Base-by-base conservation (phyloP, 139 green algal genomes). In the Bryopsis sp. region DNA sequence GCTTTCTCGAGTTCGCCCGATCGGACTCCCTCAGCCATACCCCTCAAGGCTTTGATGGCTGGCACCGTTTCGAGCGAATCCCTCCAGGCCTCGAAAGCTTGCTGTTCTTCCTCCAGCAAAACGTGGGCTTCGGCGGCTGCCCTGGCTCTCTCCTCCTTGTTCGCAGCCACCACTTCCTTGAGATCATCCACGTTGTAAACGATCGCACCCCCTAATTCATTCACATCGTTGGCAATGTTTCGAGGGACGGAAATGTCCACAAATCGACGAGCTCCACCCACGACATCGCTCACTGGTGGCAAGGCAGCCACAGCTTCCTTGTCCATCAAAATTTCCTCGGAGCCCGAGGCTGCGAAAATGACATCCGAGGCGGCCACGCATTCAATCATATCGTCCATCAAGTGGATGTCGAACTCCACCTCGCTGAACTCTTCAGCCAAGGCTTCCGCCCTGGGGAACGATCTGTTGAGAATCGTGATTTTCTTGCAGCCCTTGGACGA, bases 131-230 rank as follows among this genome's bases (percentile, higher is more conserved):
- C 90, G 22, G 67, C 47, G 4, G 90, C 90, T 22, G 89, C 89
- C 28, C 74, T 59, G 22, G 72, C 76, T 24, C 94, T 79, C 39
- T 79, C 89, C 71, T 92, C 88, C 82, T 96, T 97, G 83, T 99
- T 98, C 54, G 82, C 88, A 8, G 84, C 86, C 31, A 98, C 94
- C 31, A 99, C 92, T 84, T 97, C 95, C 81, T 96, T 96, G 32
- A 99, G 76, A 84, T 99, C 94, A 67, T 99, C 95, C 35, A 99
- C 95, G 78, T 99, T 99, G 88, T 95, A 99, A 36, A 97, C 91
- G 47, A 86, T 80, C 34, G 76, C 75, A 3, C 64, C 48, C n/a
- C 82, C 77, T 6, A 57, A 39, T 32, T 79, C 71, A 33, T 78
- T 89, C 47, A 99, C 80, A 64, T 88, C 80, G 34, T 82, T 68